Base-by-base conservation (phyloP, 2,329 filamentous ascomycete genomes). In the Paracoccidioides brasiliensis region DNA sequence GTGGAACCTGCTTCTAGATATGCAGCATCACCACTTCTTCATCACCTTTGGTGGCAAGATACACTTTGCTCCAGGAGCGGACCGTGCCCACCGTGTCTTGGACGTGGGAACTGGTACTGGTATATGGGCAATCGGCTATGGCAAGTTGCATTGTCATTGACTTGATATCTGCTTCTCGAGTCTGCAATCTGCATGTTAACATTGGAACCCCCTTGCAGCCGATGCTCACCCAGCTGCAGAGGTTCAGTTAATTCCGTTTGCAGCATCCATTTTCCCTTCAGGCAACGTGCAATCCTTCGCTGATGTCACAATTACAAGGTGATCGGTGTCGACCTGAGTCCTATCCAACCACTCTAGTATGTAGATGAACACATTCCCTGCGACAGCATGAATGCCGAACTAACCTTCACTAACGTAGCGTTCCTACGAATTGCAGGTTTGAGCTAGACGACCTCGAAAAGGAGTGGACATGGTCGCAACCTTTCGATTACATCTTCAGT, bases 401-500 rank as follows among this genome's bases (percentile, higher is more conserved):
- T 45, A 46, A 41, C 41, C 3, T n/a, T 38, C 22, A 33, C 30
- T 2, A 5, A 9, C 48, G 14, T 33, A 63, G 60, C 52, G 64
- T 70, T 2, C 70, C 72, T 4, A 66, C 70, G 2, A 76, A 76
- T 60, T 66, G 73, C 55, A 64, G 63, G 33, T 76, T 75, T 62
- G 71, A 75, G 60, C 69, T 76, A 59, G 73, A 76, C 61, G 74
- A 76, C 62, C 65, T 67, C 28, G 66, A 63, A 59, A 62, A 61
- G 49, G 64, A 70, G 49, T 75, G 74, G 72, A 68, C 68, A 6
- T 75, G 68, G 1, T 54, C 62, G 7, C 56, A 65, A 46, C 61
- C 64, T 49, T 73, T 73, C 59, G 70, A 72, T 58, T 66, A 70
- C 38, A 66, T 72, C 38, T 70, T 73, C 57, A 65, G 71, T 8